A percentile compares a stretch with the other conserved stretches of the same genome.
These are phyloP conservation scores for Plasmodium inui DNA, from an alignment of 169 alveolate species.

Conservation along the genomic window DNA sequence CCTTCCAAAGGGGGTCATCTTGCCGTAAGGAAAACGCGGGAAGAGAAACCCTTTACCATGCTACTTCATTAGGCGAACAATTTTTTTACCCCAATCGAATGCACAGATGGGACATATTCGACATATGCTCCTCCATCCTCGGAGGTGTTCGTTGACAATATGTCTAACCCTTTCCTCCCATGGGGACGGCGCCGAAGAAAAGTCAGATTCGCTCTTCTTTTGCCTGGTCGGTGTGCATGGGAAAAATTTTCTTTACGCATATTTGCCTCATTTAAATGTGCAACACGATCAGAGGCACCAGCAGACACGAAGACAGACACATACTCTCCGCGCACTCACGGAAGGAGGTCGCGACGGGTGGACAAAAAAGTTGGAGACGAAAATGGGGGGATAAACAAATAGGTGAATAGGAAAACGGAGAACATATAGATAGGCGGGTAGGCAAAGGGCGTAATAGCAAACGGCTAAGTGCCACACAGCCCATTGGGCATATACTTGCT, in stretches of 20 bases:
- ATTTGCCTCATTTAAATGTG: neutral
- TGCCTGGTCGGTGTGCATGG: neutral
- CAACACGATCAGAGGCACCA: neutral
- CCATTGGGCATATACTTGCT: conserved; percentile 24
- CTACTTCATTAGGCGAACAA: neutral
- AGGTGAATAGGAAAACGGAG: neutral
- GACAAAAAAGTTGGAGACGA: neutral
- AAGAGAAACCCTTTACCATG: neutral
- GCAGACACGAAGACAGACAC: neutral
- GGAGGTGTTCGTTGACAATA: neutral
- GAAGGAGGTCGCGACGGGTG: neutral
- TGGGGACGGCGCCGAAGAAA: neutral
- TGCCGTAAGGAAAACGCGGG: neutral
- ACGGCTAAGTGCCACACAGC: neutral
- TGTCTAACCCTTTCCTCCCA: neutral
- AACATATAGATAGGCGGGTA: neutral
- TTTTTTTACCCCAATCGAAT: neutral
- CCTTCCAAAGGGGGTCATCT: neutral
- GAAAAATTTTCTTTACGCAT: neutral
- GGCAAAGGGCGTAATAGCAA: neutral
- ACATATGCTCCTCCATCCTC: neutral
- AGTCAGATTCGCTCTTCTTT: neutral
- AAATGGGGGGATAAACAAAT: neutral
- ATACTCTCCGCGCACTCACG: neutral
- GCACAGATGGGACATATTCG: neutral